A percentile compares a stretch with the other conserved stretches of the same genome.
phyloP scores from a whole-genome alignment of 2,329 filamentous ascomycete genomes.

The Knufia fluminis region DNA sequence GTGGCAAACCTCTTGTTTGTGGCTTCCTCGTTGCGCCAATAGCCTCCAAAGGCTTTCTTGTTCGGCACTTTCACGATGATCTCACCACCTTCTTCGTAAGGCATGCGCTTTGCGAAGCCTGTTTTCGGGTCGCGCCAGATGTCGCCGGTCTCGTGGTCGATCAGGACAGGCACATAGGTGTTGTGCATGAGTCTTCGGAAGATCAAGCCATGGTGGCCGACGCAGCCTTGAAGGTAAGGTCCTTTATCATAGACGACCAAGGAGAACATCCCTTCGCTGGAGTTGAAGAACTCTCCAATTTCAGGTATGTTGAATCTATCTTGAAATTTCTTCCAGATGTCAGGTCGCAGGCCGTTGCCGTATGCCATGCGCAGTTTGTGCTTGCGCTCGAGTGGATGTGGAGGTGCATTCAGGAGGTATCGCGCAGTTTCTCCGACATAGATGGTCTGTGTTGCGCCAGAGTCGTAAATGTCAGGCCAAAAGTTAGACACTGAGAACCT shows the following conservation, averaged over 20 bases:
- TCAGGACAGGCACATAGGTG: constrained; percentile 55
- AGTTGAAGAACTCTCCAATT: constrained; percentile 68
- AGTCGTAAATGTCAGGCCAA: constrained; percentile 25
- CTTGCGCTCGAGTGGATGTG: constrained; percentile 36
- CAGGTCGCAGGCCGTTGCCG: constrained; percentile 41
- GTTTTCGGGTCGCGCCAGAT: constrained; percentile 58
- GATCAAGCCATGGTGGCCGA: constrained; percentile 63
- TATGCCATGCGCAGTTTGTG: constrained; percentile 37
- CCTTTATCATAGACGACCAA: constrained; percentile 53
- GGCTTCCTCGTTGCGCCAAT: constrained; percentile 64
- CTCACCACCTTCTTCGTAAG: constrained; percentile 64
- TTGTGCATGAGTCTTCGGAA: constrained; percentile 45
- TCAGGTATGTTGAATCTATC: constrained; percentile 34
- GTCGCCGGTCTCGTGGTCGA: constrained; percentile 60
- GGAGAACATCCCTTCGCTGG: constrained; percentile 60
- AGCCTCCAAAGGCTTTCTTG: constrained; percentile 64
- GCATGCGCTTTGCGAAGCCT: constrained; percentile 54
- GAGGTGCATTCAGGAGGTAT: constrained; percentile 38
- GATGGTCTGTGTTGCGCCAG: constrained; percentile 49
- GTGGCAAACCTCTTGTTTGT: constrained; percentile 65
- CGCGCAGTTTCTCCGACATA: constrained; percentile 42
- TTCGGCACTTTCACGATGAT: constrained; percentile 61
- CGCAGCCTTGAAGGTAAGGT: constrained; percentile 53
- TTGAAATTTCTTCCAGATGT: constrained; percentile 42
- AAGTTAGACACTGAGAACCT: constrained; percentile 25